A percentile compares a stretch with the other conserved stretches of the same genome.
These are phyloP conservation scores for Hydnum rufescens DNA, from an alignment of 768 basidiomycete species.

Conservation along the genomic window DNA sequence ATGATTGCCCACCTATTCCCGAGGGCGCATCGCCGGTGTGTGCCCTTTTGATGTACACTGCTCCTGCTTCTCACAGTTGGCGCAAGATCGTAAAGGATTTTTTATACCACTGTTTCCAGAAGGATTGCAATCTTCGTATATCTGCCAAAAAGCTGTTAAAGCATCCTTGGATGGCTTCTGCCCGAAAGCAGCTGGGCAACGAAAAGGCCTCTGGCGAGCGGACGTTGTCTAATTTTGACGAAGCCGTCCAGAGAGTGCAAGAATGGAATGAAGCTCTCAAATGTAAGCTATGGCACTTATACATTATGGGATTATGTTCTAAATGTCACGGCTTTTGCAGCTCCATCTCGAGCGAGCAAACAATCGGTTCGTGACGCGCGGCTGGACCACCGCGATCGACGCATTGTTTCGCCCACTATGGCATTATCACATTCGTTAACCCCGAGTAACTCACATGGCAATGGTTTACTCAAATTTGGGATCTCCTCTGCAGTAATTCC, in stretches of 20 bases:
- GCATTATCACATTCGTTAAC: background rate
- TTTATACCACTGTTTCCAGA: conserved; percentile 93
- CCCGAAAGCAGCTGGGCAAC: conserved; percentile 47
- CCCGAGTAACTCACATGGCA: no score
- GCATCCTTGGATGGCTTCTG: conserved; percentile 92
- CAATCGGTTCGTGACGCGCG: background rate
- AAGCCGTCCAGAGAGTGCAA: conserved; percentile 85
- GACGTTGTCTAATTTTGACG: conserved; percentile 68
- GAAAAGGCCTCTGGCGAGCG: conserved; percentile 18
- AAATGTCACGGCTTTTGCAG: background rate
- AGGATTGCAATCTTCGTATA: conserved; percentile 86
- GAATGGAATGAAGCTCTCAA: conserved; percentile 98
- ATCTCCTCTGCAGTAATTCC: no score
- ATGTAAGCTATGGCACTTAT: conserved; percentile 31
- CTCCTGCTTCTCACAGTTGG: background rate
- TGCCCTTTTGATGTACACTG: background rate
- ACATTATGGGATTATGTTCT: conserved; percentile 6
- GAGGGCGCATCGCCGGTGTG: conserved; percentile 65
- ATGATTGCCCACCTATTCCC: conserved; percentile 91
- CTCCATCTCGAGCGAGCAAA: conserved; percentile 3
- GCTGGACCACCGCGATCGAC: conserved; percentile 5
- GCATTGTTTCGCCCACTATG: conserved; percentile 7
- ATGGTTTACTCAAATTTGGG: no score
- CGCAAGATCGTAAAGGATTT: conserved; percentile 81
- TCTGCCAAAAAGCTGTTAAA: conserved; percentile 79